phyloP scores from a whole-genome alignment of 768 basidiomycete species.

The Lactarius akahatsu region DNA sequence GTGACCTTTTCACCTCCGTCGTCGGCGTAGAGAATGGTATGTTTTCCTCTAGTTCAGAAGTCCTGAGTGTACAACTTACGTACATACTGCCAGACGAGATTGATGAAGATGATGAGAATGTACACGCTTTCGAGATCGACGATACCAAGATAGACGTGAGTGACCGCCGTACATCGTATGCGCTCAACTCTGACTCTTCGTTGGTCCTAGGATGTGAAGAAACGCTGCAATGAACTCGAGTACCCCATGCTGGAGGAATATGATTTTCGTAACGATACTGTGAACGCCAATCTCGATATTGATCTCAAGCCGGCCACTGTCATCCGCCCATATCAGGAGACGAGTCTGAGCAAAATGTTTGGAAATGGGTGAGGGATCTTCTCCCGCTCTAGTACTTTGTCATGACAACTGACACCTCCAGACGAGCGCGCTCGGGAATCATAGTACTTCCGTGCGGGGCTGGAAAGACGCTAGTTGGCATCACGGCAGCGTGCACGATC shows the following conservation, averaged over 20 bases:
- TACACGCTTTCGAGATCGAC: constrained; percentile 95
- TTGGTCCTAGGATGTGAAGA: constrained; percentile 79
- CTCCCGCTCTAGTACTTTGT: constrained; percentile 8
- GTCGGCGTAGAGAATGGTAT: constrained; percentile 88
- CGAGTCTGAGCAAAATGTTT: constrained; percentile 98
- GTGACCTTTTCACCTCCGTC: constrained; percentile 91
- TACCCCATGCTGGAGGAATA: constrained; percentile 99
- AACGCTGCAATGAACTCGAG: constrained; percentile 93
- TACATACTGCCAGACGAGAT: constrained; percentile 71
- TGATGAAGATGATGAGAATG: constrained; percentile 96
- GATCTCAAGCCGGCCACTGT: constrained; percentile 98
- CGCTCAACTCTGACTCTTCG: not conserved
- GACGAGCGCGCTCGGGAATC: constrained; percentile 96
- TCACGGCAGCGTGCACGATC: constrained; percentile 98
- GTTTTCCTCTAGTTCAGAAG: constrained; percentile 31
- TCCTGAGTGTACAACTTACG: constrained; percentile 14
- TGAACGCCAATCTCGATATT: constrained; percentile 96
- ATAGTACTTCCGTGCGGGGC: constrained; percentile 98
- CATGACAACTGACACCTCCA: constrained; percentile 35
- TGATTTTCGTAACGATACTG: constrained; percentile 95
- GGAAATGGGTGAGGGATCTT: constrained; percentile 78
- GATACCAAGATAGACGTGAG: constrained; percentile 90
- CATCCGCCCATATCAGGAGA: constrained; percentile 98
- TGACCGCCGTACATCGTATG: constrained; percentile 10
- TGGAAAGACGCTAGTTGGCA: constrained; percentile 98